These are phyloP conservation scores for Suhomyces sp. DNA, from an alignment of 805 yeast genomes.

Conservation along the genomic window DNA sequence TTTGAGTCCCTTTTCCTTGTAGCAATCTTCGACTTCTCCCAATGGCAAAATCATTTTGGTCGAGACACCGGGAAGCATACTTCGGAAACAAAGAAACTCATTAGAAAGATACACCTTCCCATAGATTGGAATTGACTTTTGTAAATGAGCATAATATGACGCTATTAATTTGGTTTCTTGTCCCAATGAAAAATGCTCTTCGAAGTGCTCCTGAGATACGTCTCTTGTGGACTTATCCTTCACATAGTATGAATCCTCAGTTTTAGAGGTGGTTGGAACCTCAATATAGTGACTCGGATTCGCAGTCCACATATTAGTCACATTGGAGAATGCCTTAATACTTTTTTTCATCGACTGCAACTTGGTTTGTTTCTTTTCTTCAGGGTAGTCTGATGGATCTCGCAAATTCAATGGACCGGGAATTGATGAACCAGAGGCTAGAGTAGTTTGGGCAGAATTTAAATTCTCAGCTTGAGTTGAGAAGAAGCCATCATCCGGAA, in stretches of 20 bases:
- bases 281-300: slow-evolving; percentile 62
- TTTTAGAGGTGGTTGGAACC: neutral
- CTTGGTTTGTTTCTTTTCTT: slow-evolving; percentile 14
- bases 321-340: slow-evolving; percentile 30
- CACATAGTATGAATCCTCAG: slow-evolving; percentile 48
- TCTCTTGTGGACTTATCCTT: slow-evolving; percentile 42
- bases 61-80: slow-evolving; percentile 72
- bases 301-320: slow-evolving; percentile 51
- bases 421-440: slow-evolving; percentile 3
- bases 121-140: slow-evolving; percentile 71
- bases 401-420: slow-evolving; percentile 24
- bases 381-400: slow-evolving; percentile 26
- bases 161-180: slow-evolving; percentile 54
- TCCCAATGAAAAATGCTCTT: slow-evolving; percentile 63
- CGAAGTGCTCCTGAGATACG: slow-evolving; percentile 57
- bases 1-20: slow-evolving; percentile 65
- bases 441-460: neutral
- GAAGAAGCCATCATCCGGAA: neutral
- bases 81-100: slow-evolving; percentile 72
- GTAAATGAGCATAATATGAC: slow-evolving; percentile 68
- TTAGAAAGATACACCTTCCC: slow-evolving; percentile 80
- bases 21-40: slow-evolving; percentile 66
- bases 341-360: slow-evolving; percentile 22
- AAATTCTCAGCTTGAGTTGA: neutral
- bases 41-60: slow-evolving; percentile 84